A percentile compares a stretch with the other conserved stretches of the same genome.
These are phyloP conservation scores for Rhizophagus sp. DNA, from an alignment of 192 early-diverging fungal genomes.

Conservation along the genomic window DNA sequence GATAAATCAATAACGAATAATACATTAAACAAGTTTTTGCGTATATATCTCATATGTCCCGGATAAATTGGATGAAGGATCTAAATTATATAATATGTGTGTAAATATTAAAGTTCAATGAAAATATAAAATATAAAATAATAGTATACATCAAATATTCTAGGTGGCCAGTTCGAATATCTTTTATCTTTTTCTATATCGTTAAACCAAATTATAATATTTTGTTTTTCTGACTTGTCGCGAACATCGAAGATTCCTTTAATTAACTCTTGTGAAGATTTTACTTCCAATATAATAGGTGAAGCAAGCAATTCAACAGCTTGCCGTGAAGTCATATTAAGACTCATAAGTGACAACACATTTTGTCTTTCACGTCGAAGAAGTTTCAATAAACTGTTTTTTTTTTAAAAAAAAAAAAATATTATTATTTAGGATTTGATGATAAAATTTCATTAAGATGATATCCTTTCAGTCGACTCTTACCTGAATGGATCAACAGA, in stretches of 20 bases:
- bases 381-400: slow-evolving; percentile 53
- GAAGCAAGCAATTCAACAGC: slow-evolving; percentile 43
- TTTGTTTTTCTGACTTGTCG: slow-evolving; percentile 49
- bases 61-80: slow-evolving; percentile 63
- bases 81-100: slow-evolving; percentile 32
- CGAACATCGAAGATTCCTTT: slow-evolving; percentile 77
- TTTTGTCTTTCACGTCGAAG: slow-evolving; percentile 56
- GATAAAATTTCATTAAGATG: background rate
- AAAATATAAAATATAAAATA: background rate
- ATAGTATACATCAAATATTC: slow-evolving; percentile 37
- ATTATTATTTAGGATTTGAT: background rate
- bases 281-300: slow-evolving; percentile 22
- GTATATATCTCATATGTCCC: slow-evolving; percentile 72
- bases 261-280: slow-evolving; percentile 27
- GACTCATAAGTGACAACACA: slow-evolving; percentile 46
- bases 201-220: slow-evolving; percentile 83
- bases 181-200: slow-evolving; percentile 83
- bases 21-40: slow-evolving; percentile 76
- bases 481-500: slow-evolving; percentile 69
- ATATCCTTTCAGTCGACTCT: background rate
- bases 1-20: slow-evolving; percentile 79
- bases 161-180: slow-evolving; percentile 69
- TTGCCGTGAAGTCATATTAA: slow-evolving; percentile 44
- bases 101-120: background rate
- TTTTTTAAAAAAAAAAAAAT: background rate